Base-by-base conservation (phyloP, 2,329 filamentous ascomycete genomes). In the Cladorrhinum sp. region DNA sequence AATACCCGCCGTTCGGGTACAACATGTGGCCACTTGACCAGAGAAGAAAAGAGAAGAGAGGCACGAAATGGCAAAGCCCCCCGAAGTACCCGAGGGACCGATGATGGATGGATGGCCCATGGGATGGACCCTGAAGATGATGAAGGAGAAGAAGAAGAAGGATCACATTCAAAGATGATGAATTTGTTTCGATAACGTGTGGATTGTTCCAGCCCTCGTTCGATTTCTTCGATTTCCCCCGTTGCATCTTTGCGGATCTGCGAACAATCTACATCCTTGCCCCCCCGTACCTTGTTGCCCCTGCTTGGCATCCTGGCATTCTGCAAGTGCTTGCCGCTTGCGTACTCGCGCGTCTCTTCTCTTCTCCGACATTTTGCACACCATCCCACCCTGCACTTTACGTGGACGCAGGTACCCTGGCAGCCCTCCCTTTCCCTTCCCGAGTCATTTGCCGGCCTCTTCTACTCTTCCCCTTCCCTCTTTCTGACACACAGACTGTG, bases 391-490 rank as follows among this genome's bases (percentile, higher is more conserved):
- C 42, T 33, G 48, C 49, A 23, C 33, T 28, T 26, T 55, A 8
- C 52, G 24, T 21, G 30, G 57, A 48, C 58, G 26, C 55, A 62
- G 50, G 50, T 24, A 57, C 57, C 48, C 49, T 60, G 57, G 5
- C 10, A 10, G 26, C 33, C 16, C 18, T 10, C 8, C 18, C 46
- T 50, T 7, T 60, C 49, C 57, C 59, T 46, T 61, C 33, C 24
- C 61, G 60, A 67, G 58, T 62, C 62, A 64, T 61, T 64, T 64
- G 52, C 62, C 57, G 58, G 48, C 56, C 54, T 59, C 36, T 61
- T 58, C 56, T 53, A 33, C 49, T 58, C 26, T 52, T 33, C 39
- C 55, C 20, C 30, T 9, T 23, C n/a, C n/a, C 49, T 30, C 23
- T 52, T 36, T 51, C 57, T 59, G 57, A 62, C 59, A 61, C 50